Evolutionary conservation across 345 rosid species (phyloP).

Genomic region (Acer yangbiense): DNA sequence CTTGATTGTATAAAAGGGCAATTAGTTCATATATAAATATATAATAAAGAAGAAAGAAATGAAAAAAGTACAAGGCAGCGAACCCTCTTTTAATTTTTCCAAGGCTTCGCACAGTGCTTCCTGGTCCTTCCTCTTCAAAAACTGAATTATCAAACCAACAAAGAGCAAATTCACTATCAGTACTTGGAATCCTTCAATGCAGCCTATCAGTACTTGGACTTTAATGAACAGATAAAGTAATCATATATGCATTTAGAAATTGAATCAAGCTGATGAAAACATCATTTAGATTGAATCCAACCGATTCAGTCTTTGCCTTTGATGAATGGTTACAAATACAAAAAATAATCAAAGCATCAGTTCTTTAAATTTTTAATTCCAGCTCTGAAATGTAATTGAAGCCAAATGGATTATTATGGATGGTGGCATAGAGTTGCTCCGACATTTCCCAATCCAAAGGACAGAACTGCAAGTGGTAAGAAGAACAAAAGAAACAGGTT

Average conservation of each 20-base stretch:
- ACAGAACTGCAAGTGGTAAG: background rate
- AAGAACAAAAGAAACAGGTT: too few relatives aligned
- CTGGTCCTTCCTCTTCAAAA: slow-evolving; percentile 47
- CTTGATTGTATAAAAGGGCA: background rate
- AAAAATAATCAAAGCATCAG: too few relatives aligned
- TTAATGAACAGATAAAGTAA: background rate
- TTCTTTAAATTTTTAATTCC: too few relatives aligned
- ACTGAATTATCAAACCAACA: slow-evolving; percentile 40
- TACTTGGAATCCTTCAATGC: background rate
- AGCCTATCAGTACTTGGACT: background rate
- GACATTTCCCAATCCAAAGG: background rate
- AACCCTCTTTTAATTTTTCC: slow-evolving; percentile 87
- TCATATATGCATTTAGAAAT: background rate
- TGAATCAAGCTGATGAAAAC: background rate
- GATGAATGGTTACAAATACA: too few relatives aligned
- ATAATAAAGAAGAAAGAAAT: background rate
- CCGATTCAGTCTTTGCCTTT: too few relatives aligned
- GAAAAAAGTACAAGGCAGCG: background rate
- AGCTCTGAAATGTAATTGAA: too few relatives aligned
- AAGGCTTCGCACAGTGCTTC: slow-evolving; percentile 69
- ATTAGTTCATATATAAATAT: background rate
- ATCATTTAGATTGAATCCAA: too few relatives aligned
- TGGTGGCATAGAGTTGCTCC: background rate
- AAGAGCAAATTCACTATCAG: background rate
- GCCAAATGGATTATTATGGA: background rate